Conservation (phyloP, 2,329 filamentous ascomycete species). For the Lecanicillium sp. region DNA sequence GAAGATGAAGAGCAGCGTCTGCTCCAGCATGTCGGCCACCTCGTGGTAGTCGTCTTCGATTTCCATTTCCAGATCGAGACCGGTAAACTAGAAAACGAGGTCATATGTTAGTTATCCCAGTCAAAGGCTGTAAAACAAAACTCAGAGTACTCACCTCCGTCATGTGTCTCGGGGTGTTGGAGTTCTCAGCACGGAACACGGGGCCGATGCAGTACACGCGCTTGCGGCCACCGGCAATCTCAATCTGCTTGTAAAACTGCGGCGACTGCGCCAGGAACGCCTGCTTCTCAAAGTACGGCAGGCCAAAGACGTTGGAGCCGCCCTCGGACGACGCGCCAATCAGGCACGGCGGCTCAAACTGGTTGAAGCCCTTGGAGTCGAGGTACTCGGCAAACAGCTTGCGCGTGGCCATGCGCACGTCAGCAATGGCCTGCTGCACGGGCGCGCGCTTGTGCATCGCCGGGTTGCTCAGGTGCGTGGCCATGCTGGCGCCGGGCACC, state of each 20-base stretch:
- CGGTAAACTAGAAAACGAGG: slow-evolving; percentile 54
- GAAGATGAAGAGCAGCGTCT: slow-evolving; percentile 73
- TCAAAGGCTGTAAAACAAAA: neutral
- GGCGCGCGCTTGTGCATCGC: slow-evolving; percentile 88
- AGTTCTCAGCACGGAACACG: slow-evolving; percentile 81
- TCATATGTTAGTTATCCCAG: no score
- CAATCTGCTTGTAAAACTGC: slow-evolving; percentile 82
- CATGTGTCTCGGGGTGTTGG: slow-evolving; percentile 77
- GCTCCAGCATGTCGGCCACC: slow-evolving; percentile 64
- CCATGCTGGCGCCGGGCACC: slow-evolving; percentile 68
- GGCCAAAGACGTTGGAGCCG: slow-evolving; percentile 81
- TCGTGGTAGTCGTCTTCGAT: slow-evolving; percentile 74
- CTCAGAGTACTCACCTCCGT: slow-evolving; percentile 49
- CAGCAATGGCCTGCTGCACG: slow-evolving; percentile 76
- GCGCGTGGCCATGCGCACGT: slow-evolving; percentile 47
- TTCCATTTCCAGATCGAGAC: slow-evolving; percentile 86
- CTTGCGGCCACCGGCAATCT: slow-evolving; percentile 72
- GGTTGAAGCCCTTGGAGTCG: slow-evolving; percentile 63
- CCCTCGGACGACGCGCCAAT: slow-evolving; percentile 89
- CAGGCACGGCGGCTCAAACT: slow-evolving; percentile 84
- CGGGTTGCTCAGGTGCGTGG: slow-evolving; percentile 83
- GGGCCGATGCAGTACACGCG: slow-evolving; percentile 72
- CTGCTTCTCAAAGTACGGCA: slow-evolving; percentile 81
- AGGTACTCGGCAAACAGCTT: slow-evolving; percentile 75
- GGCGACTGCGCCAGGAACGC: slow-evolving; percentile 76